Conservation (phyloP, 805 yeast species). For the Yamadazyma phyllophila region DNA sequence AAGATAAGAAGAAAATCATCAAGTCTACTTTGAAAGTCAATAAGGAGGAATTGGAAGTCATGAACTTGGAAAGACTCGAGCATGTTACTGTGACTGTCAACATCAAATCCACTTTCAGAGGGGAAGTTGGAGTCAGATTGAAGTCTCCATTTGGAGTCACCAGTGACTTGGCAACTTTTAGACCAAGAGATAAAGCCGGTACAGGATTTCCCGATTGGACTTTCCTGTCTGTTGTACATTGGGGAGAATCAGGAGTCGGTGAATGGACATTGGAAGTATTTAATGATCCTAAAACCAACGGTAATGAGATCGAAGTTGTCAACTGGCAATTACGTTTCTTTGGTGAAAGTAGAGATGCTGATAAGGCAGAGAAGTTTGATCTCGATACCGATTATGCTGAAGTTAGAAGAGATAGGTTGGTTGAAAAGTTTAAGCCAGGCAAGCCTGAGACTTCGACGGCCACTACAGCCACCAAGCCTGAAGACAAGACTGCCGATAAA, state of each 20-base stretch:
- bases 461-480: background rate
- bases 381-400: constrained; percentile 47
- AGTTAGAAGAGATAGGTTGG: constrained; percentile 29
- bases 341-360: constrained; percentile 72
- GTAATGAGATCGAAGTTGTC: constrained; percentile 38
- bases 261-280: constrained; percentile 74
- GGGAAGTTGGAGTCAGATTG: constrained; percentile 62
- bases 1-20: constrained; percentile 17
- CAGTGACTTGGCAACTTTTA: constrained; percentile 69
- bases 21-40: constrained; percentile 41
- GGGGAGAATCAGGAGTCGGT: constrained; percentile 86
- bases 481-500: constrained; percentile 1
- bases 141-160: constrained; percentile 72
- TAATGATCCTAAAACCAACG: constrained; percentile 34
- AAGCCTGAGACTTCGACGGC: constrained; percentile 9
- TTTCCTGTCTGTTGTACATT: constrained; percentile 96
- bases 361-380: constrained; percentile 57
- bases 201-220: constrained; percentile 80
- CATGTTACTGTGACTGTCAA: constrained; percentile 83
- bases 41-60: constrained; percentile 45
- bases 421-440: constrained; percentile 13
- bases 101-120: constrained; percentile 63
- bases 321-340: constrained; percentile 78
- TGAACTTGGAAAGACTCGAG: constrained; percentile 72
- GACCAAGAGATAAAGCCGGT: constrained; percentile 55